Conservation (phyloP, 495 filamentous ascomycete species). For the Aspergillus funiculosus region DNA sequence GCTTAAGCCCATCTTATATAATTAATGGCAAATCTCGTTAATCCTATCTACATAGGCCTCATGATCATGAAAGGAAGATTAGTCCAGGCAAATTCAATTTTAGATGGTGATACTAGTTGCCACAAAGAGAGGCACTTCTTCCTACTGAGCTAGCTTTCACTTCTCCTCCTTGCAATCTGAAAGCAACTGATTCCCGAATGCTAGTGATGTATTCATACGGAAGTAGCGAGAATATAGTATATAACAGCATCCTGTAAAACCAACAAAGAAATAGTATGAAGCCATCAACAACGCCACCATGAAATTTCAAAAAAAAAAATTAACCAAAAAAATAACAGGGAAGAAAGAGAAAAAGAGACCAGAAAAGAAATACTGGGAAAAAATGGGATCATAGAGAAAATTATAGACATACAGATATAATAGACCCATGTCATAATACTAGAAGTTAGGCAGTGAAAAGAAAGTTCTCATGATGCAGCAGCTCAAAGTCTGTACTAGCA, state of each 20-base stretch:
- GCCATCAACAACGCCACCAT: slow-evolving; percentile 4
- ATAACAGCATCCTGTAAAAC: too few relatives aligned
- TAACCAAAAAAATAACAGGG: too few relatives aligned
- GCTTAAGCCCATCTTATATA: too few relatives aligned
- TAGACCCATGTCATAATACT: slow-evolving; percentile 9
- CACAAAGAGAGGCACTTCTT: too few relatives aligned
- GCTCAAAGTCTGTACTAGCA: background rate
- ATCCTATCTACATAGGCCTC: too few relatives aligned
- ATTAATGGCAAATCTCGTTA: too few relatives aligned
- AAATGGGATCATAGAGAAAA: slow-evolving; percentile 5
- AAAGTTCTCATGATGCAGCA: background rate
- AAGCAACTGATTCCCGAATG: too few relatives aligned
- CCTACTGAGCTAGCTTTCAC: background rate
- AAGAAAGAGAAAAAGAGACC: background rate
- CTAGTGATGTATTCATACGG: too few relatives aligned
- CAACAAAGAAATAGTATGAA: too few relatives aligned
- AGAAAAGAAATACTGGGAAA: background rate
- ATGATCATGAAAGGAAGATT: too few relatives aligned
- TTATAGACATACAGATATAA: slow-evolving; percentile 15
- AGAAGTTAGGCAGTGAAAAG: background rate
- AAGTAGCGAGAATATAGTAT: too few relatives aligned
- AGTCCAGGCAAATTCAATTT: too few relatives aligned
- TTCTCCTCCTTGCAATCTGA: background rate
- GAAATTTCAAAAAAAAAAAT: background rate
- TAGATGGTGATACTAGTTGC: background rate